Percentiles rank a stretch among this genome's conserved stretches.
Evolutionary conservation across 2,329 filamentous ascomycete genomes (phyloP).

Genomic region (Pseudogymnoascus sp.): DNA sequence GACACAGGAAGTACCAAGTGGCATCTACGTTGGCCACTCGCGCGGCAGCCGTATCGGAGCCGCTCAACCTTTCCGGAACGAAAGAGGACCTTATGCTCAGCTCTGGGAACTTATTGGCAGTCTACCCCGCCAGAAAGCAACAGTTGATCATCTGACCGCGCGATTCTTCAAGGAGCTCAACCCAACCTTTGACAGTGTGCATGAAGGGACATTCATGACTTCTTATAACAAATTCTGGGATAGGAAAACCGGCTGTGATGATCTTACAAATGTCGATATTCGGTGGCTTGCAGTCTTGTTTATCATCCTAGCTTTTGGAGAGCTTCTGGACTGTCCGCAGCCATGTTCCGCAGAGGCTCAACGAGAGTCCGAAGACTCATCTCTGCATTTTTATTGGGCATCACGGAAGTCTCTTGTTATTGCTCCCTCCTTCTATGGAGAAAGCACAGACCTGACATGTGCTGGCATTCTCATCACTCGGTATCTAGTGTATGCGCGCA

Average conservation of each 20-base stretch:
- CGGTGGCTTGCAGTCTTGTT: constrained; percentile 37
- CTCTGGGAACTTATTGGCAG: constrained; percentile 36
- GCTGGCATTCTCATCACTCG: constrained; percentile 35
- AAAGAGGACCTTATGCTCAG: constrained; percentile 29
- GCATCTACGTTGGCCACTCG: constrained; percentile 14
- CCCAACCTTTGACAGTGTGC: constrained; percentile 32
- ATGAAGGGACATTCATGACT: constrained; percentile 28
- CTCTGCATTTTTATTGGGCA: constrained; percentile 37
- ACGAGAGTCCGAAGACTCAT: constrained; percentile 32
- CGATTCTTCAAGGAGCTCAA: constrained; percentile 33
- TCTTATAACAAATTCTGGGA: constrained; percentile 35
- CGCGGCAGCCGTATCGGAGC: constrained; percentile 16
- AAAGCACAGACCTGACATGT: constrained; percentile 34
- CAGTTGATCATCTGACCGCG: constrained; percentile 31
- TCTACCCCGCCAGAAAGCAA: constrained; percentile 32
- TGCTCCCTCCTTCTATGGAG: constrained; percentile 36
- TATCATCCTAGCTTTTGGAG: constrained; percentile 35
- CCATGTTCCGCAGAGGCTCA: constrained; percentile 30
- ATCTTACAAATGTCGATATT: constrained; percentile 34
- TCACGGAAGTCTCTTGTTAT: constrained; percentile 34
- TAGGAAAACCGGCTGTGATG: constrained; percentile 34
- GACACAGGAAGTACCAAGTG: constrained; percentile 21
- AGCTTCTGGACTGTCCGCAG: constrained; percentile 31
- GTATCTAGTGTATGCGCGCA: constrained; percentile 34
- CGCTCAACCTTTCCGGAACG: constrained; percentile 25